Evolutionary conservation across 345 rosid species (phyloP).

Genomic region (Lumnitzera racemosa): DNA sequence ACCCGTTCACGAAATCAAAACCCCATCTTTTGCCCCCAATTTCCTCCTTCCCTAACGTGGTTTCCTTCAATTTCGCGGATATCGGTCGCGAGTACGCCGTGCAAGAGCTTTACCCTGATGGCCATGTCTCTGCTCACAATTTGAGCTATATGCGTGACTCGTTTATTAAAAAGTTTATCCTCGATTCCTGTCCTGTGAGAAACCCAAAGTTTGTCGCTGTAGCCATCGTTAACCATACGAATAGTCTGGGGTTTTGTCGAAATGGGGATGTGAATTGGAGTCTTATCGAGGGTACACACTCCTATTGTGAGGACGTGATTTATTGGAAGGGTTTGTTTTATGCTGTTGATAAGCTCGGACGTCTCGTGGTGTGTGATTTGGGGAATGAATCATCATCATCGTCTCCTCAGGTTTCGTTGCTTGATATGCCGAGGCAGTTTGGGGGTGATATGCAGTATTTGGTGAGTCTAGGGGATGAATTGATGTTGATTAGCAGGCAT

Average conservation of each 20-base stretch:
- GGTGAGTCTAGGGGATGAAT: slow-evolving; percentile 35
- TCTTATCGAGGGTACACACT: slow-evolving; percentile 19
- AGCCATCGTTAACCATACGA: slow-evolving; percentile 29
- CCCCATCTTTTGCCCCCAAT: slow-evolving; percentile 32
- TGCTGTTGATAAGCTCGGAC: slow-evolving; percentile 35
- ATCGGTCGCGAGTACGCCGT: slow-evolving; percentile 44
- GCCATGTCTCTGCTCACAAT: slow-evolving; percentile 16
- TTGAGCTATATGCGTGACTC: slow-evolving; percentile 42
- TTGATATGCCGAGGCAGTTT: slow-evolving; percentile 16
- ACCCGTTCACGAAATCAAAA: slow-evolving; percentile 38
- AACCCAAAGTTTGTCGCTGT: slow-evolving; percentile 24
- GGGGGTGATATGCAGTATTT: slow-evolving; percentile 52
- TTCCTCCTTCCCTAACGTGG: slow-evolving; percentile 39
- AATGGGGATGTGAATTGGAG: slow-evolving; percentile 33
- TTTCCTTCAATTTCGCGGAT: slow-evolving; percentile 28
- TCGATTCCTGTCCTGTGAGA: slow-evolving; percentile 36
- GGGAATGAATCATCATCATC: slow-evolving; percentile 1
- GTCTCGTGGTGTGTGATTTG: slow-evolving; percentile 30
- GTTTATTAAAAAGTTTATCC: slow-evolving; percentile 42
- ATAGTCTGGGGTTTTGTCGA: slow-evolving; percentile 34
- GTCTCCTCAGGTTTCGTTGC: slow-evolving; percentile 20
- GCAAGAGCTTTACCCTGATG: slow-evolving; percentile 1
- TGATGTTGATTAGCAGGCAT: slow-evolving; percentile 32
- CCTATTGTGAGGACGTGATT: slow-evolving; percentile 38
- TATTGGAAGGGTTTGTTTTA: slow-evolving; percentile 29